Conservation (phyloP, 202 grass and related monocot genomes). For the Setaria viridis region DNA sequence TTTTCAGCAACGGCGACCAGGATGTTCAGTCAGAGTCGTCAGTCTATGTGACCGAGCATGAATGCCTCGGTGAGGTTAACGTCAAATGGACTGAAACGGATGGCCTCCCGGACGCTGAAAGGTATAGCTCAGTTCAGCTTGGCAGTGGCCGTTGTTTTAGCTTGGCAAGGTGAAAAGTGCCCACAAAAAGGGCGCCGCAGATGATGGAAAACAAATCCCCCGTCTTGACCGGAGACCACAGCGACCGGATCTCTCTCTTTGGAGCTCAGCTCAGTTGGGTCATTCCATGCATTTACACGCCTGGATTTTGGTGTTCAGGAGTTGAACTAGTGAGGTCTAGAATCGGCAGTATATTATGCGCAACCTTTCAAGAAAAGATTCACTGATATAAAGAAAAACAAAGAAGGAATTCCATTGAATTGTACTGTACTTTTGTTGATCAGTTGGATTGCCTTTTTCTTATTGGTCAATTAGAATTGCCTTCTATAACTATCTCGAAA, state of each 20-base stretch:
- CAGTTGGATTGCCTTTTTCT: too few species aligned
- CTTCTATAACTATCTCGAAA: neutral
- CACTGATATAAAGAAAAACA: neutral
- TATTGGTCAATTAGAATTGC: neutral
- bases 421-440: neutral
- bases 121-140: constrained; percentile 6
- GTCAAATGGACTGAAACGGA: constrained; percentile 29
- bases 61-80: constrained; percentile 14
- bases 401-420: neutral
- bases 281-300: constrained; percentile 22
- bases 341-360: neutral
- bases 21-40: neutral
- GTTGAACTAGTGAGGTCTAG: neutral
- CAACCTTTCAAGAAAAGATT: neutral
- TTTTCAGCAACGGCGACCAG: constrained; percentile 26
- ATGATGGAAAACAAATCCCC: constrained; percentile 22
- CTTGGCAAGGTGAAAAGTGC: constrained; percentile 31
- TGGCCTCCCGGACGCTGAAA: constrained; percentile 27
- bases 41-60: neutral
- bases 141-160: constrained; percentile 14
- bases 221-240: constrained; percentile 46
- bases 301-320: neutral
- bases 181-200: constrained; percentile 11
- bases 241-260: neutral
- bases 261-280: constrained; percentile 31